Evolutionary conservation across 306 rosid genomes (phyloP), one percentile per base, ranked within the genome.

Genomic region (Rubus parviflorus): DNA sequence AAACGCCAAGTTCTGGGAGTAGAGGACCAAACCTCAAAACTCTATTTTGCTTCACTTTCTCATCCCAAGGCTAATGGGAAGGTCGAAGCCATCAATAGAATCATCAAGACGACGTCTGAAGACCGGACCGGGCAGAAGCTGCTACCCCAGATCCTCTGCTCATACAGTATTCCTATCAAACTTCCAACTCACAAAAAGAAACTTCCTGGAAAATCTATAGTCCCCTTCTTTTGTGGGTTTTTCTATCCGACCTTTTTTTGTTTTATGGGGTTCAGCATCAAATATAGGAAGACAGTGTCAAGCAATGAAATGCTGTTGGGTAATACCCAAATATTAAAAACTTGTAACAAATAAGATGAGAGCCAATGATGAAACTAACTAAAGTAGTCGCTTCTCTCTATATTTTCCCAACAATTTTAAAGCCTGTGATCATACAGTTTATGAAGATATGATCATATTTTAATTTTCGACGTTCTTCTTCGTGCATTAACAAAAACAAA

Each of bases 401-500:
- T 77, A 72, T 60, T 78, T 80, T 52, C 52, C 30, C 72, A 47
- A 73, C 37, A 43, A 10, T 58, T 76, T 41, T 73, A 25, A 70
- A 72, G 37, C 52, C 65, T 68, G 76, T 10, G 76, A 37, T 65
- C 68, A 70, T 53, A 46, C 74, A 74, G 47, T 15, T 52, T 17
- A 49, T 43, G 63, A 64, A 64, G 68, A 57, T 47, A 25, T n/a
- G 12, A 74, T 86, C 77, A 92, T 72, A 86, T 75, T 81, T 94
- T 94, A 83, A 89, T 76, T 86, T 94, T 94, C 19, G 35, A 88
- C 68, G 83, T 83, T 89, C 92, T 91, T 87, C 96, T 88, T 81
- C 89, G 90, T 35, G 82, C 84, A 84, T 88, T 87, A 69, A 86
- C 90, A 89, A 85, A 72, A 76, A 87, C 68, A 76, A 85, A 30